Percentiles rank a stretch among this genome's conserved stretches.
Conservation (phyloP, 176 grass and related monocot genomes). For the Hordeum vulgare region DNA sequence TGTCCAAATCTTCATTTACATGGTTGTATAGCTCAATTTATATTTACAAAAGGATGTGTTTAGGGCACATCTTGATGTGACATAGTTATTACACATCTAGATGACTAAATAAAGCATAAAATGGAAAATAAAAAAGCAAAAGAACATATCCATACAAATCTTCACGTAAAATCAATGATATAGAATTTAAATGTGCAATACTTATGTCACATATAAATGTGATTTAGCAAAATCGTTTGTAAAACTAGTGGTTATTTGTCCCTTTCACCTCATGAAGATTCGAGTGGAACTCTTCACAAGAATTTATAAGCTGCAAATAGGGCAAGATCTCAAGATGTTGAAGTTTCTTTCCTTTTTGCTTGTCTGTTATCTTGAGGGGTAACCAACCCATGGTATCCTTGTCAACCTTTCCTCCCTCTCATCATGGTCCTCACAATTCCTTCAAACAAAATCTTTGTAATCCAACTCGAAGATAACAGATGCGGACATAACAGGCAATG, state of each 20-base stretch:
- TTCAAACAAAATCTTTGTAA: slow-evolving; percentile 14
- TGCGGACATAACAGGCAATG: not conserved
- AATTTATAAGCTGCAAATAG: not conserved
- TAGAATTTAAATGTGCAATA: no score
- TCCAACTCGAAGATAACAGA: not conserved
- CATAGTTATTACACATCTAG: no score
- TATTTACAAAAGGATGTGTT: no score
- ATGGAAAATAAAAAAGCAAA: no score
- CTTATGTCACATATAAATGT: no score
- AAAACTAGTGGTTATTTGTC: not conserved
- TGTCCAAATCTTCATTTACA: not conserved
- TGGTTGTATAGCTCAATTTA: not conserved
- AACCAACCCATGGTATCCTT: not conserved
- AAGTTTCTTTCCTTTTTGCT: not conserved
- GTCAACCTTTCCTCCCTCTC: slow-evolving; percentile 11
- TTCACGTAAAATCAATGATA: no score
- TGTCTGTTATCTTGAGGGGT: not conserved
- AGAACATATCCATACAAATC: no score
- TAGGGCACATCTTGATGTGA: no score
- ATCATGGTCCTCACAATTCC: not conserved
- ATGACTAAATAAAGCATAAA: no score
- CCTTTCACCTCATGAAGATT: not conserved
- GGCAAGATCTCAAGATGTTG: not conserved
- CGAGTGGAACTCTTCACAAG: not conserved
- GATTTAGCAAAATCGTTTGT: no score